Conservation (phyloP, 2,329 filamentous ascomycete genomes). For the Colletotrichum spaethianum region DNA sequence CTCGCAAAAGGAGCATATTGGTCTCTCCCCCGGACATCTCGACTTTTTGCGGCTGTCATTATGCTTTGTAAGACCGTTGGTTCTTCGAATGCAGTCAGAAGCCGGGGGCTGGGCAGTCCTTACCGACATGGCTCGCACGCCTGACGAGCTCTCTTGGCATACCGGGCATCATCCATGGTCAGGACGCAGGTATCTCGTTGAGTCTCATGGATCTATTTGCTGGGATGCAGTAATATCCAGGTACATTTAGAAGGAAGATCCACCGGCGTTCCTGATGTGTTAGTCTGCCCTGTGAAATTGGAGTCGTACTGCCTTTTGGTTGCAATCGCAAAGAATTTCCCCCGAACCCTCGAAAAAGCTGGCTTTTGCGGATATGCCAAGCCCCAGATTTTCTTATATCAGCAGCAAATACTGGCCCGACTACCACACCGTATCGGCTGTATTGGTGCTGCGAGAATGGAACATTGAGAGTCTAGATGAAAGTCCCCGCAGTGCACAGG, state of each 20-base stretch:
- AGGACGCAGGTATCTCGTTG: neutral
- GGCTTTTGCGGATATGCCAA: neutral
- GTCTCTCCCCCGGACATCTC: slow-evolving; percentile 21
- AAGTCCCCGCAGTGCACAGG: slow-evolving; percentile 4
- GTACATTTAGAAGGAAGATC: neutral
- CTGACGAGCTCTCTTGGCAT: slow-evolving; percentile 32
- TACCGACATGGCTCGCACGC: slow-evolving; percentile 32
- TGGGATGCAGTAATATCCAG: neutral
- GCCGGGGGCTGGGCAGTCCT: neutral
- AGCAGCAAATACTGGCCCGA: neutral
- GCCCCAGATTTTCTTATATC: neutral
- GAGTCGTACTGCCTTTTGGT: neutral
- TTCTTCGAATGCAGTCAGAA: neutral
- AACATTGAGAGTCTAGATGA: neutral
- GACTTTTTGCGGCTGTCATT: slow-evolving; percentile 17
- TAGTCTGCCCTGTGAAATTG: neutral
- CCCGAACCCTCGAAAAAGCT: neutral
- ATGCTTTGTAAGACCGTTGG: neutral
- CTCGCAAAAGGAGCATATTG: slow-evolving; percentile 22
- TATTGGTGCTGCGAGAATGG: neutral
- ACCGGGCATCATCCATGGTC: slow-evolving; percentile 33
- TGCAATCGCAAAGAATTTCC: neutral
- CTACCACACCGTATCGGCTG: neutral
- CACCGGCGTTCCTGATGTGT: neutral
- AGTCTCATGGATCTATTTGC: neutral